Conservation (phyloP, 305 asterid genomes). For the Striga hermonthica region DNA sequence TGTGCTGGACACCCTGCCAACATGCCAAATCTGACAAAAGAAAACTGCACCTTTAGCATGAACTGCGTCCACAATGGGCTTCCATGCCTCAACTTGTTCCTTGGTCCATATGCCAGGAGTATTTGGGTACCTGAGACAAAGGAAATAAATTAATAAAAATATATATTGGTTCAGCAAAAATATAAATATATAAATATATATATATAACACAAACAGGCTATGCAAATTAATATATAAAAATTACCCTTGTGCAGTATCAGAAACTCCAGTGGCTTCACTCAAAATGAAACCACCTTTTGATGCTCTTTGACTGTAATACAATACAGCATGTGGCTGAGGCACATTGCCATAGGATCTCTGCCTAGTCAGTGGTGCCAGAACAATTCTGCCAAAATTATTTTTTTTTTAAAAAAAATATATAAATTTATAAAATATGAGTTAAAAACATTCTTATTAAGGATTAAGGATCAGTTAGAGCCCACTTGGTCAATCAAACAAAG, state of each 20-base stretch:
- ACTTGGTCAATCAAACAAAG: too few species aligned
- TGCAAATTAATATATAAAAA: background rate
- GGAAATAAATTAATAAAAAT: background rate
- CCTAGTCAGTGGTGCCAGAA: constrained; percentile 44
- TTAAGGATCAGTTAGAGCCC: too few species aligned
- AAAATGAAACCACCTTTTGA: constrained; percentile 37
- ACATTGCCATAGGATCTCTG: constrained; percentile 34
- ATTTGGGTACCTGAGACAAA: constrained; percentile 38
- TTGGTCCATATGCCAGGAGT: constrained; percentile 74
- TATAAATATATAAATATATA: background rate
- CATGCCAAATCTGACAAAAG: constrained; percentile 79
- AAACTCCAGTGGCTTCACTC: constrained; percentile 39
- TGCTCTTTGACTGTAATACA: constrained; percentile 41
- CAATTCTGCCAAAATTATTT: constrained; percentile 27
- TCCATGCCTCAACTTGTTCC: constrained; percentile 78
- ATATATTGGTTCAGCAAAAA: background rate
- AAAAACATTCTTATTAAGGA: too few species aligned
- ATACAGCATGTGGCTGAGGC: constrained; percentile 39
- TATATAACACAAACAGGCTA: background rate
- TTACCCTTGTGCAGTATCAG: constrained; percentile 41
- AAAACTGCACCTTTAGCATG: constrained; percentile 72
- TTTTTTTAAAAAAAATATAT: too few species aligned
- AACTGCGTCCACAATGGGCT: constrained; percentile 73
- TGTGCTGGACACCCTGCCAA: constrained; percentile 55
- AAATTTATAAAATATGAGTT: too few species aligned